Evolutionary conservation across 2,329 filamentous ascomycete species (phyloP).

Genomic region (Aspergillus sp.): DNA sequence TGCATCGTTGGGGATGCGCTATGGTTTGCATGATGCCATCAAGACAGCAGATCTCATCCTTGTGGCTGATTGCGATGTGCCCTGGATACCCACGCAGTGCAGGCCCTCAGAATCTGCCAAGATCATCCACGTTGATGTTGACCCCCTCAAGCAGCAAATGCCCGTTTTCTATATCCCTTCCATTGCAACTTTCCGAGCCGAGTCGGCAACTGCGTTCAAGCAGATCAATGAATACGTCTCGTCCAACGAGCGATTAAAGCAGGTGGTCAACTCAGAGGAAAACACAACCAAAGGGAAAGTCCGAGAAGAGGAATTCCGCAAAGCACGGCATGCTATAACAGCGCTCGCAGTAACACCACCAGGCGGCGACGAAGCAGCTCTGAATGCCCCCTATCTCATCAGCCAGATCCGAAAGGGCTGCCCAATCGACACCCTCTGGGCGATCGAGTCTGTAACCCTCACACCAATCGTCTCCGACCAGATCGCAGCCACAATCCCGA

Average conservation of each 20-base stretch:
- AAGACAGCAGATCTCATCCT: constrained; percentile 78
- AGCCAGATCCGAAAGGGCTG: constrained; percentile 58
- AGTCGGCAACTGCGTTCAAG: constrained; percentile 63
- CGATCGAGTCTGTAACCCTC: constrained; percentile 76
- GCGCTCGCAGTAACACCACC: constrained; percentile 58
- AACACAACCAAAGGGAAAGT: constrained; percentile 52
- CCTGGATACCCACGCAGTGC: constrained; percentile 83
- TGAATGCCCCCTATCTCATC: constrained; percentile 61
- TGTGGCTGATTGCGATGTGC: constrained; percentile 85
- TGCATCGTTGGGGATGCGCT: constrained; percentile 68
- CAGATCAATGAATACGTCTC: constrained; percentile 67
- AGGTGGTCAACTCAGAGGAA: constrained; percentile 43
- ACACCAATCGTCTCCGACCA: constrained; percentile 68
- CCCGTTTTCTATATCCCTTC: constrained; percentile 71
- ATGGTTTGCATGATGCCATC: constrained; percentile 72
- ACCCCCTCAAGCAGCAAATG: constrained; percentile 71
- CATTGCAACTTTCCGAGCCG: constrained; percentile 64
- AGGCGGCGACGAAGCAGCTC: constrained; percentile 58
- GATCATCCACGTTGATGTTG: constrained; percentile 66
- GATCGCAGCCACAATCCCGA: constrained; percentile 65
- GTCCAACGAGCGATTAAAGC: constrained; percentile 43
- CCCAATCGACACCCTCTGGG: constrained; percentile 69
- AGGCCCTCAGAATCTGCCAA: constrained; percentile 57
- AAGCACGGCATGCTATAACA: constrained; percentile 52
- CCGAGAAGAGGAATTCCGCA: constrained; percentile 59